Base-by-base conservation (phyloP, 225 moss, liverwort and hornwort genomes). In the Pleurozium schreberi region DNA sequence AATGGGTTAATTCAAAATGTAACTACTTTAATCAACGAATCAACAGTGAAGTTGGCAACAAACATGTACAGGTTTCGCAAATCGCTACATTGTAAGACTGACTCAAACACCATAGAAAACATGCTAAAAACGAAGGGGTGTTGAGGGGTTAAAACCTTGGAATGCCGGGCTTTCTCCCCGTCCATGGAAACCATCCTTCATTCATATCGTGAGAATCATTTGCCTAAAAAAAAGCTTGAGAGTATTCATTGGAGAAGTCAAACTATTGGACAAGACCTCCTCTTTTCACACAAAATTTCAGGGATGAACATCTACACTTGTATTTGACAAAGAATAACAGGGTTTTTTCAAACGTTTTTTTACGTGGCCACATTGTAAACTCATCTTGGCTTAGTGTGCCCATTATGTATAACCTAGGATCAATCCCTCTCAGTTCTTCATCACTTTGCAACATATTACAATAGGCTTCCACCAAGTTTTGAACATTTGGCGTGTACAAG, bases 211-310 rank as follows among this genome's bases (percentile, higher is more conserved):
- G 1, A 6, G 18, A 73, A 11, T 30, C 18, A 30, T 11, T 47
- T 47, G 18, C 10, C 2, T 30, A 11, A 47, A 30, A 27, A 43
- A 5, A 16, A 27, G 5, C 0, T 1, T 14, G 12, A 26, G 7
- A 47, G 18, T 19, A 31, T 49, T 74, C 7, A 6, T 31, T 74
- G 30, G 10, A 45, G 47, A 26, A 61, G 31, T 31, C 18, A 31
- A 11, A 31, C 9, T 31, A 47, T 1, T 49, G 0, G 18, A 1
- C 0, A 31, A 31, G 4, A 19, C 4, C 1, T 74, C 5, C 8
- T 5, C 4, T 49, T 74, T 74, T 74, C 1, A 31, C 4, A 74
- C 7, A 47, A 74, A 47, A 47, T 49, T 74, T 0, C 1, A 31
- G 7, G 1, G 49, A 11, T 31, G 18, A 74, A 49, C 7, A 19